Evolutionary conservation across 176 grass and related monocot genomes (phyloP).

Genomic region (Calamus simplicifolius): DNA sequence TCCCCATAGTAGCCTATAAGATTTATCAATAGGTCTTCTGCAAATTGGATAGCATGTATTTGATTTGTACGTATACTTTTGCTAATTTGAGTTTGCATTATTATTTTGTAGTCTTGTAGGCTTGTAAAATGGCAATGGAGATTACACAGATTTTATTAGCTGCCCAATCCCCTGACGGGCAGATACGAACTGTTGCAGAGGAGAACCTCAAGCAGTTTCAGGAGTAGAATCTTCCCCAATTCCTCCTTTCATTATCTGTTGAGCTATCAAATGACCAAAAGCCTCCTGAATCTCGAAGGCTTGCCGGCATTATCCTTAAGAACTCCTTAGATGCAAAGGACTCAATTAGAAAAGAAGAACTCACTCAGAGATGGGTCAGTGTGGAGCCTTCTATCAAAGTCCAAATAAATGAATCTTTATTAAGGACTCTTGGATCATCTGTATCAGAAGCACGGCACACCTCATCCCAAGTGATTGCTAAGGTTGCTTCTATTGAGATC

Average conservation of each 20-base stretch:
- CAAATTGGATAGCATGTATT: no score
- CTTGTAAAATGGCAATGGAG: conserved; percentile 41
- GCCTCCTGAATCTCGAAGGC: conserved; percentile 64
- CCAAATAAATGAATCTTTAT: conserved; percentile 84
- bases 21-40: no score
- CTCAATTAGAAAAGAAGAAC: conserved; percentile 46
- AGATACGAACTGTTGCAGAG: conserved; percentile 59
- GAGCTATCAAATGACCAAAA: conserved; percentile 66
- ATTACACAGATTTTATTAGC: conserved; percentile 61
- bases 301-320: conserved; percentile 82
- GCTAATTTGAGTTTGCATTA: no score
- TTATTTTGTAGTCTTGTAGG: conserved; percentile 5
- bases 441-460: conserved; percentile 68
- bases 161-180: conserved; percentile 67
- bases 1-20: not conserved
- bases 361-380: conserved; percentile 56
- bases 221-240: conserved; percentile 78
- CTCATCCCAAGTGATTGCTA: conserved; percentile 92
- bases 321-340: conserved; percentile 78
- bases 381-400: conserved; percentile 54
- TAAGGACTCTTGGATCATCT: conserved; percentile 59
- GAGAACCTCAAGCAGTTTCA: conserved; percentile 74
- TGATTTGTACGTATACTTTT: no score
- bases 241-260: conserved; percentile 63
- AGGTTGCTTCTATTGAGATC: conserved; percentile 90